These are phyloP conservation scores for Pleurozium schreberi DNA, from an alignment of 225 moss, liverwort and hornwort species.

Conservation along the genomic window DNA sequence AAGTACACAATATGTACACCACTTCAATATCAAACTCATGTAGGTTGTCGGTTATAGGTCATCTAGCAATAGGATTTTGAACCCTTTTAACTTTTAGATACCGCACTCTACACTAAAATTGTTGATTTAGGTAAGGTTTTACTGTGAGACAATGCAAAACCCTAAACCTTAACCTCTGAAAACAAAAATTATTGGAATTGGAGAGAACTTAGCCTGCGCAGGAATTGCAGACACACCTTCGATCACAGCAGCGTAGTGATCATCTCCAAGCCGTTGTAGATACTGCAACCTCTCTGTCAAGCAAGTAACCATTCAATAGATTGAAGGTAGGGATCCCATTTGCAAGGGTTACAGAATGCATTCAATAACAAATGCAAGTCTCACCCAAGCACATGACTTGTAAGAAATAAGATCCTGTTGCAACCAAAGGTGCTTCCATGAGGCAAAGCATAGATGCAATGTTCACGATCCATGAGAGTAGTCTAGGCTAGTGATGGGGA, in stretches of 20 bases:
- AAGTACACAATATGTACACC: not conserved
- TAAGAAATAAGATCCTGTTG: not conserved
- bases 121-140: not conserved
- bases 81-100: no score
- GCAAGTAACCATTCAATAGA: not conserved
- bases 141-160: no score
- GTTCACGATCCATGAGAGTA: not conserved
- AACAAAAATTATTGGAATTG: not conserved
- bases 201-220: not conserved
- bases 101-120: not conserved
- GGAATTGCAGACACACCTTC: conserved; percentile 39
- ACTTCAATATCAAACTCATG: not conserved
- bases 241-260: conserved; percentile 60
- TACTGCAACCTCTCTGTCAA: conserved; percentile 63
- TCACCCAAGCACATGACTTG: not conserved
- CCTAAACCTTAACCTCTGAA: not conserved
- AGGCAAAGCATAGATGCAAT: not conserved
- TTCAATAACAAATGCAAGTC: not conserved
- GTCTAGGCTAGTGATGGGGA: not conserved
- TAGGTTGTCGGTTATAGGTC: not conserved
- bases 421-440: not conserved
- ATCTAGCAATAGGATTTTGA: not conserved
- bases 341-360: not conserved
- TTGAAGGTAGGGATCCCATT: not conserved
- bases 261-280: conserved; percentile 45